A percentile compares a stretch with the other conserved stretches of the same genome.
These are phyloP conservation scores for Pichia sp. DNA, from an alignment of 1,139 yeast species.

Conservation along the genomic window DNA sequence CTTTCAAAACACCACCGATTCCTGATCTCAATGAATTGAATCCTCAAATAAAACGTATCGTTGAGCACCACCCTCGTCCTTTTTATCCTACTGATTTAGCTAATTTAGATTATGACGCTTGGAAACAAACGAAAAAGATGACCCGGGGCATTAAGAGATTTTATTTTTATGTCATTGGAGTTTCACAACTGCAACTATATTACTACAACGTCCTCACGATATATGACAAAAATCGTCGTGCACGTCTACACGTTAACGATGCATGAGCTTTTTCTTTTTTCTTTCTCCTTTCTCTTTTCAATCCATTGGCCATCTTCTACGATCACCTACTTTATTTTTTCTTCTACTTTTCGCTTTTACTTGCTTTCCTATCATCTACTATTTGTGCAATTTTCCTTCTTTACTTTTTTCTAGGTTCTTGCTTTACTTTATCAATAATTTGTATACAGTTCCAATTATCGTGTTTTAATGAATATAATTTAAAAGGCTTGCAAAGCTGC, in stretches of 20 bases:
- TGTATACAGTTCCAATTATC: neutral
- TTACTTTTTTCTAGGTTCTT: neutral
- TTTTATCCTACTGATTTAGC: slow-evolving; percentile 30
- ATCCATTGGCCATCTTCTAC: too few relatives aligned
- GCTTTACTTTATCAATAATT: neutral
- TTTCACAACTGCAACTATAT: slow-evolving; percentile 43
- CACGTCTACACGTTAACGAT: slow-evolving; percentile 14
- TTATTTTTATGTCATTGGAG: slow-evolving; percentile 56
- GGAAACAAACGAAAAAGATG: slow-evolving; percentile 36
- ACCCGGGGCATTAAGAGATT: slow-evolving; percentile 36
- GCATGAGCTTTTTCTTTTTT: neutral
- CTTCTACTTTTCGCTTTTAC: neutral
- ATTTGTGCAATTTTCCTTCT: too few relatives aligned
- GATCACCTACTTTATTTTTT: neutral
- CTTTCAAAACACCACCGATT: slow-evolving; percentile 24
- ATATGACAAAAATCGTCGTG: slow-evolving; percentile 32
- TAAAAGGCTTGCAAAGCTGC: neutral
- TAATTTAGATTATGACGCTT: slow-evolving; percentile 45
- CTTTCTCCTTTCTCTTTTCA: neutral
- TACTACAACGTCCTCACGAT: slow-evolving; percentile 48
- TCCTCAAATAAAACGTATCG: slow-evolving; percentile 22
- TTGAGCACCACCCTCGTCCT: slow-evolving; percentile 28
- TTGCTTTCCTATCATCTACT: neutral
- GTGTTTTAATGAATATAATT: neutral
- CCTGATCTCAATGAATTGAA: slow-evolving; percentile 25